phyloP scores from a whole-genome alignment of 1,139 yeast genomes.

The Zygosaccharomyces sapae region DNA sequence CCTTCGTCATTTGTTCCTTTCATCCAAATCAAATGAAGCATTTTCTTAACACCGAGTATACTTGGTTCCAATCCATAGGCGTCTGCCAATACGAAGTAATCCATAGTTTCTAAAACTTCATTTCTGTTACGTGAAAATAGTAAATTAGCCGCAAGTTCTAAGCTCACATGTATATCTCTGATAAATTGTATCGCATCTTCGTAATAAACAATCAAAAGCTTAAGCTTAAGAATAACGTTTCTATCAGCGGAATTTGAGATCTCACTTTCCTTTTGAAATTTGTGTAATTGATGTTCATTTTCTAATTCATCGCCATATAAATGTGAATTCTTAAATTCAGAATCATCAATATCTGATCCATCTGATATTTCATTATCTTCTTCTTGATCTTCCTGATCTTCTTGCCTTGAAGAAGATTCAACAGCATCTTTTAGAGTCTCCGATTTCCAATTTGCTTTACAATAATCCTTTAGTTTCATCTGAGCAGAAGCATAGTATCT shows the following conservation, averaged over 20 bases:
- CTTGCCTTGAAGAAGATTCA: conserved; percentile 8
- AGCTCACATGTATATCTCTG: conserved; percentile 59
- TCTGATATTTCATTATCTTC: conserved; percentile 29
- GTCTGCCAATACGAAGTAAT: conserved; percentile 82
- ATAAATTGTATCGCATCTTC: conserved; percentile 78
- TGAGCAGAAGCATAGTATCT: conserved; percentile 51
- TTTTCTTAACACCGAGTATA: conserved; percentile 65
- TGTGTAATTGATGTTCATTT: conserved; percentile 25
- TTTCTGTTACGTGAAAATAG: conserved; percentile 80
- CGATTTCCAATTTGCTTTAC: conserved; percentile 26
- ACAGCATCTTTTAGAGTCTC: conserved; percentile 36
- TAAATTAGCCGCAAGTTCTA: conserved; percentile 54
- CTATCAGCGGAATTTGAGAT: conserved; percentile 25
- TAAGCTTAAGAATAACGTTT: conserved; percentile 44
- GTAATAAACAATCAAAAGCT: conserved; percentile 62
- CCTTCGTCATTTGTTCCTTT: conserved; percentile 92
- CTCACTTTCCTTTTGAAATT: conserved; percentile 35
- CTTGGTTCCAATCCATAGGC: conserved; percentile 80
- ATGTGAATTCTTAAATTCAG: conserved; percentile 24
- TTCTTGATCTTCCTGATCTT: conserved; percentile 33
- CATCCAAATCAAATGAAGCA: conserved; percentile 95
- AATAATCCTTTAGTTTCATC: conserved; percentile 39
- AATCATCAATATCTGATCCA: conserved; percentile 30
- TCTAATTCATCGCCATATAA: conserved; percentile 19
- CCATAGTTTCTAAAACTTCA: conserved; percentile 91